Percentiles rank a stretch among this genome's conserved stretches.
phyloP scores from a whole-genome alignment of 2,329 filamentous ascomycete species.

The Claviceps paspali region DNA sequence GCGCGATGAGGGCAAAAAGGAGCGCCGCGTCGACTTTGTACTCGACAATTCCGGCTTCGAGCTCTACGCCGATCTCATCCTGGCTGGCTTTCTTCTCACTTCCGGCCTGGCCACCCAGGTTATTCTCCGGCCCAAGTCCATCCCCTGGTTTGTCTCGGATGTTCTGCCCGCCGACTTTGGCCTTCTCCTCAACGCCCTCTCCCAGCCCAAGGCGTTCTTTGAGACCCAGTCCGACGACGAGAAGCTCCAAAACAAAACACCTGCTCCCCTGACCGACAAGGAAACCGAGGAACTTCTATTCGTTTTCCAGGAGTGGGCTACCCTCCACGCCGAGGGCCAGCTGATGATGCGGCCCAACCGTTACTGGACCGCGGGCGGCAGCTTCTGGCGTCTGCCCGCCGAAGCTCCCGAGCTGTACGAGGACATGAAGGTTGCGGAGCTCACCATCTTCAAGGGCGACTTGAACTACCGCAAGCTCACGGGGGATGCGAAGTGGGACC shows the following conservation, averaged over 20 bases:
- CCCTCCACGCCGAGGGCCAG: slow-evolving; percentile 68
- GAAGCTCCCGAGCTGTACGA: slow-evolving; percentile 52
- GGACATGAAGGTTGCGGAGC: slow-evolving; percentile 67
- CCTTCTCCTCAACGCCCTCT: slow-evolving; percentile 67
- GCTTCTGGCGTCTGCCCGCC: slow-evolving; percentile 73
- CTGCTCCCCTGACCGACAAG: slow-evolving; percentile 46
- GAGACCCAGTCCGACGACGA: slow-evolving; percentile 57
- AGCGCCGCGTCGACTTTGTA: slow-evolving; percentile 79
- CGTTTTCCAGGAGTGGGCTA: slow-evolving; percentile 69
- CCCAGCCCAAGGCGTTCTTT: slow-evolving; percentile 65
- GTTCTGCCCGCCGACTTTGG: slow-evolving; percentile 77
- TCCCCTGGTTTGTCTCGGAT: slow-evolving; percentile 97
- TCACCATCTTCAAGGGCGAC: slow-evolving; percentile 95
- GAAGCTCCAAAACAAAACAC: slow-evolving; percentile 36
- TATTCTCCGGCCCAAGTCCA: slow-evolving; percentile 81
- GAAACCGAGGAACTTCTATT: slow-evolving; percentile 56
- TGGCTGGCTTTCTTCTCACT: slow-evolving; percentile 79
- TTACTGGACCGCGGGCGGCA: slow-evolving; percentile 83
- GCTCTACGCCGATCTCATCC: slow-evolving; percentile 83
- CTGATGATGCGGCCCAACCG: slow-evolving; percentile 67
- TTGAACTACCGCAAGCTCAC: slow-evolving; percentile 91
- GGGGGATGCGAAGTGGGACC: slow-evolving; percentile 67
- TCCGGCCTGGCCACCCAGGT: slow-evolving; percentile 73
- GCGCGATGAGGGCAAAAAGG: slow-evolving; percentile 44
- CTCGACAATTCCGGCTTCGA: slow-evolving; percentile 97